phyloP scores from a whole-genome alignment of 805 yeast species.

The Wickerhamia fluorescens region DNA sequence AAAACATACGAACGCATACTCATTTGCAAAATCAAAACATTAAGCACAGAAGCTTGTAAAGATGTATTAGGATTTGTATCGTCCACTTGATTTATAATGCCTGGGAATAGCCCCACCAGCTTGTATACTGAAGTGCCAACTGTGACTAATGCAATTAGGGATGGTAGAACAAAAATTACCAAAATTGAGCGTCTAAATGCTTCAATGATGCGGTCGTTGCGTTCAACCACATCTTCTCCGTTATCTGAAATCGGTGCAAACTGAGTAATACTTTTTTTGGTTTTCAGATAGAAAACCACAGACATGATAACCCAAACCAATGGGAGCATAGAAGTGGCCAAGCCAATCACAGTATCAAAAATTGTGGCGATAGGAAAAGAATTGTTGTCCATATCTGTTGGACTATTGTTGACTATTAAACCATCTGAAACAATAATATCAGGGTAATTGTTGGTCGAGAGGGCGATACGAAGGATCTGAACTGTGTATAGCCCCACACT shows the following conservation, averaged over 20 bases:
- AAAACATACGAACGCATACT: not conserved
- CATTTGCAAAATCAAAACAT: not conserved
- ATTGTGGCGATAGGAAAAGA: not conserved
- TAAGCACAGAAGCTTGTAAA: slow-evolving; percentile 1
- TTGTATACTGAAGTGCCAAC: not conserved
- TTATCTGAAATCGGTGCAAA: slow-evolving; percentile 20
- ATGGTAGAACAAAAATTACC: slow-evolving; percentile 21
- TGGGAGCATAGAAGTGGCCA: not conserved
- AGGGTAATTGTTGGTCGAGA: not conserved
- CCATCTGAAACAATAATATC: not conserved
- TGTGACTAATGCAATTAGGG: slow-evolving; percentile 4
- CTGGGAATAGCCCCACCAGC: not conserved
- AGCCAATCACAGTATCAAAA: not conserved
- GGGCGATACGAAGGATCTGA: not conserved
- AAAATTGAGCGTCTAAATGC: slow-evolving; percentile 21
- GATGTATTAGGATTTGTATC: not conserved
- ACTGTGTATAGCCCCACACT: slow-evolving; percentile 1
- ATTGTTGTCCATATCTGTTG: not conserved
- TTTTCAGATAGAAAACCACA: slow-evolving; percentile 16
- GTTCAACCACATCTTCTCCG: slow-evolving; percentile 9
- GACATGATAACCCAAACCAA: slow-evolving; percentile 11
- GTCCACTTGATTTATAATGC: not conserved
- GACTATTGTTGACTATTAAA: not conserved
- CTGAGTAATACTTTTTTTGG: slow-evolving; percentile 18
- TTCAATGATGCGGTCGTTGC: slow-evolving; percentile 10